These are phyloP conservation scores for Sutorius eximius DNA, from an alignment of 1,284 basidiomycete genomes.

Conservation along the genomic window DNA sequence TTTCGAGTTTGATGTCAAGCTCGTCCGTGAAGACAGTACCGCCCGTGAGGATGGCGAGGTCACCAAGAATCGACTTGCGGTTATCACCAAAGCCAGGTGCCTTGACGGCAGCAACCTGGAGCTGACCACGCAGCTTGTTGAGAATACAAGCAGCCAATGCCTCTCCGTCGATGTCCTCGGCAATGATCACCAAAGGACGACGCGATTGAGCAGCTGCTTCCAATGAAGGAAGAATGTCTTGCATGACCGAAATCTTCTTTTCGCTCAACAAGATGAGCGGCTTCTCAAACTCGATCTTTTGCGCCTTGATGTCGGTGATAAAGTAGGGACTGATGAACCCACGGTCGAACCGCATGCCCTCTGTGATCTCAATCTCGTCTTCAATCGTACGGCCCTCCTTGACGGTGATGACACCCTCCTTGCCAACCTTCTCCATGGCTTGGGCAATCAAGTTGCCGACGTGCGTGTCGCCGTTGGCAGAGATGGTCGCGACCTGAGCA, in stretches of 20 bases:
- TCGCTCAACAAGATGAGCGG: slow-evolving; percentile 91
- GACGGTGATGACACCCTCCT: slow-evolving; percentile 99
- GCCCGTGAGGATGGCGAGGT: slow-evolving; percentile 95
- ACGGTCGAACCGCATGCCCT: slow-evolving; percentile 99
- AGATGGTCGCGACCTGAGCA: slow-evolving; percentile 97
- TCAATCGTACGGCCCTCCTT: slow-evolving; percentile 98
- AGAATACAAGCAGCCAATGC: slow-evolving; percentile 96
- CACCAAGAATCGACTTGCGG: slow-evolving; percentile 96
- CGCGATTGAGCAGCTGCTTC: slow-evolving; percentile 91
- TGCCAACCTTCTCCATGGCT: slow-evolving; percentile 99
- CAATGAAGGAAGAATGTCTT: slow-evolving; percentile 94
- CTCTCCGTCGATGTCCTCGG: slow-evolving; percentile 97
- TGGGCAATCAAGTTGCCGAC: slow-evolving; percentile 97
- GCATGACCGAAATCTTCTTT: slow-evolving; percentile 96
- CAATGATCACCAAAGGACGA: slow-evolving; percentile 93
- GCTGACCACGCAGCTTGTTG: slow-evolving; percentile 98
- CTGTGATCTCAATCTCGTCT: slow-evolving; percentile 98
- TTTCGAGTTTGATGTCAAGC: slow-evolving; percentile 96
- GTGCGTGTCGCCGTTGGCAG: slow-evolving; percentile 94
- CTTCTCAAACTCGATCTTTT: slow-evolving; percentile 98
- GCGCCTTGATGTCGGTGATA: slow-evolving; percentile 96
- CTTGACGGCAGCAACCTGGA: slow-evolving; percentile 92
- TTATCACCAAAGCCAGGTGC: slow-evolving; percentile 99
- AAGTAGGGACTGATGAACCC: slow-evolving; percentile 99
- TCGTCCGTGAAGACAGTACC: slow-evolving; percentile 98